phyloP scores from a whole-genome alignment of 2,329 filamentous ascomycete species.

The Exophiala lecanii-corni region DNA sequence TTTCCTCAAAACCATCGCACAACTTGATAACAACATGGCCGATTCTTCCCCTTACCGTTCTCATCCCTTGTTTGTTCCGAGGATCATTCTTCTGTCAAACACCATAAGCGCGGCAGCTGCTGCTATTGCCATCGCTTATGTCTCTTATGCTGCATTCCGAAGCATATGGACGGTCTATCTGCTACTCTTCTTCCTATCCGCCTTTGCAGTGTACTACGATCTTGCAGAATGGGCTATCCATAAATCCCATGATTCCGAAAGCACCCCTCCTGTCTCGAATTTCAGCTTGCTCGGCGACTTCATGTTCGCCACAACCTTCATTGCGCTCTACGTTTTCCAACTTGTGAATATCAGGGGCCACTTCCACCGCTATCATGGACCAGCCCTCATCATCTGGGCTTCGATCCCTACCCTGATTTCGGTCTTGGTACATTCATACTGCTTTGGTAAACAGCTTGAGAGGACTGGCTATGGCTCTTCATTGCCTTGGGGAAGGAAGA shows the following conservation, averaged over 20 bases:
- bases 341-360: not conserved
- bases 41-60: not conserved
- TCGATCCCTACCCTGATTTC: no score
- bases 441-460: no score
- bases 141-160: not conserved
- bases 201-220: not conserved
- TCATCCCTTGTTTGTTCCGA: not conserved
- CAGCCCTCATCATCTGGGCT: not conserved
- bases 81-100: not conserved
- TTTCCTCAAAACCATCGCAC: no score
- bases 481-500: no score
- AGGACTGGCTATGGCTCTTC: no score
- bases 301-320: not conserved
- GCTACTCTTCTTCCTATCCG: not conserved
- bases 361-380: not conserved
- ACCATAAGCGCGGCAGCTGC: not conserved
- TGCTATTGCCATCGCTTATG: not conserved
- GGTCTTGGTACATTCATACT: no score
- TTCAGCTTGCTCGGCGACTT: not conserved
- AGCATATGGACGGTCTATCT: not conserved
- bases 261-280: not conserved
- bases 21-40: not conserved
- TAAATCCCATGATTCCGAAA: not conserved
- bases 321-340: not conserved
- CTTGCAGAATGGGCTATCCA: not conserved